These are phyloP conservation scores for Geotrichum fermentans DNA, from an alignment of 1,139 yeast species.

Conservation along the genomic window DNA sequence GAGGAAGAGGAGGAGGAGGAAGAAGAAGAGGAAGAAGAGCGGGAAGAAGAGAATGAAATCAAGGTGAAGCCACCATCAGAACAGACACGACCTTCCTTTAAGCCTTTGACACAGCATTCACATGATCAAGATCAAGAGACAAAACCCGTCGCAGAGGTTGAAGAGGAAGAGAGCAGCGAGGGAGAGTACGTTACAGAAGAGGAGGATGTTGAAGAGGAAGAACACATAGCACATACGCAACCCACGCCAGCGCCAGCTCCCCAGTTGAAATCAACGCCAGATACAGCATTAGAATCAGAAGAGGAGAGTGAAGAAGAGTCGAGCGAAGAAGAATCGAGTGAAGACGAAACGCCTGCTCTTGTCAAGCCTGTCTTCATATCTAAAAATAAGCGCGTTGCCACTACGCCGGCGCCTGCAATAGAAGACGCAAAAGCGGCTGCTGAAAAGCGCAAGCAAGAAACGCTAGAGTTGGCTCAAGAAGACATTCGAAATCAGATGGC, in stretches of 20 bases:
- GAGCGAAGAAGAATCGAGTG: constrained; percentile 5
- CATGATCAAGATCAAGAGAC: too few species aligned
- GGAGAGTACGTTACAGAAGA: constrained; percentile 22
- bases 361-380: constrained; percentile 19
- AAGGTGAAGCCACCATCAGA: constrained; percentile 10
- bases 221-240: constrained; percentile 1
- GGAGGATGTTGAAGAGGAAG: constrained; percentile 22
- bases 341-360: constrained; percentile 16
- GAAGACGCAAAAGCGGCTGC: not conserved
- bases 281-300: not conserved
- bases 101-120: too few species aligned
- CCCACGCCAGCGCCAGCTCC: not conserved
- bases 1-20: constrained; percentile 20
- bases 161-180: constrained; percentile 20
- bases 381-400: not conserved
- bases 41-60: constrained; percentile 27
- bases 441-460: constrained; percentile 28
- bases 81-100: too few species aligned
- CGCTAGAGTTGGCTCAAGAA: constrained; percentile 33
- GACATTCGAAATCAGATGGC: constrained; percentile 29
- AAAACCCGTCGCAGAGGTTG: not conserved
- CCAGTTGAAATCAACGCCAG: constrained; percentile 11
- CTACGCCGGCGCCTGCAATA: not conserved
- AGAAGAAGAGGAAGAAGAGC: constrained; percentile 23
- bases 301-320: constrained; percentile 9